Base-by-base conservation (phyloP, 305 asterid species). In the Ilex paraguariensis region DNA sequence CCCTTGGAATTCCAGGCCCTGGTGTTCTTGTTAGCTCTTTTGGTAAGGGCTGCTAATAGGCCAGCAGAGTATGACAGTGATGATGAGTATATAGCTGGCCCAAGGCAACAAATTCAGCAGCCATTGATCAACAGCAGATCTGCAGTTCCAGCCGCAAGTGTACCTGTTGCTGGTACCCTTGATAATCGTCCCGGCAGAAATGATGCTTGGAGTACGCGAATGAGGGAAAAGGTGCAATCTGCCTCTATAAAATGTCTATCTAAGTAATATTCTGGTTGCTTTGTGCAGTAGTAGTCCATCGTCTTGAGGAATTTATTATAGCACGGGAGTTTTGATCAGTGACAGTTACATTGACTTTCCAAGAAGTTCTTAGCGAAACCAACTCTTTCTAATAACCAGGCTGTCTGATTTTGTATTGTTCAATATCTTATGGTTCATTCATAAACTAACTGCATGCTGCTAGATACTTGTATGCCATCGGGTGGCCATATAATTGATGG, bases 181-280 rank as follows among this genome's bases (percentile, higher is more conserved):
- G 99, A 93, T 68, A 86, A 82, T 28, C 97, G 91, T 69, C 88
- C 94, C 9, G 87, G 95, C 69, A 84, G 99, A 72, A 90, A 70
- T 49, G 99, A 93, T 73, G 97, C 99, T 64, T 93, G 99, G 99
- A 93, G 99, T 72, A 68, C 95, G 52, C 96, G 99, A 36, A 93
- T 93, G 99, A 81, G 95, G 79, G 99, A 93, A 77, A 93, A 93
- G 99, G 99, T 87, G 71, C 59, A 65, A 48, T 52, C 31, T 57
- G 6, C 57, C 31, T 63, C 40, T 42, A 31, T 62, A 57, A 53
- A 65, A 10, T 53, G 33, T 17, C 9, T 36, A 4, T 36, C 3
- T 36, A 36, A 36, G 42, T 36, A 36, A 36, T 3, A 36, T 4
- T 36, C 42, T 36, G 42, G 7, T 36, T 36, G 42, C 42, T 3